These are phyloP conservation scores for Suillus brevipes DNA, from an alignment of 768 basidiomycete genomes.

Conservation along the genomic window DNA sequence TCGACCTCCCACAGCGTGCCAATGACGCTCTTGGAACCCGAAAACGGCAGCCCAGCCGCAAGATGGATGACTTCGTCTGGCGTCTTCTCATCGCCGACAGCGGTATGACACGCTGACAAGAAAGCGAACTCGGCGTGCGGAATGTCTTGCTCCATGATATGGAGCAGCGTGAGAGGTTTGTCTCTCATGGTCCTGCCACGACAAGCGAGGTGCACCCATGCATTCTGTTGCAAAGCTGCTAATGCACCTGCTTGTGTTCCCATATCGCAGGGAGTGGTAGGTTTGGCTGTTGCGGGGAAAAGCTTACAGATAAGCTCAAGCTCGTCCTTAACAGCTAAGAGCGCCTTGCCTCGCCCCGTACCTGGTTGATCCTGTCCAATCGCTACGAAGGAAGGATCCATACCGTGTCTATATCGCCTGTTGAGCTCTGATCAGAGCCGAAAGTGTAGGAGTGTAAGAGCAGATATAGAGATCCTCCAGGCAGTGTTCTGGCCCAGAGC, in stretches of 20 bases:
- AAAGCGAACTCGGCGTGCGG: no score
- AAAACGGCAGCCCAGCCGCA: no score
- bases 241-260: conserved; percentile 4
- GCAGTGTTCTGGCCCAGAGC: not conserved
- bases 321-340: not conserved
- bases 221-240: not conserved
- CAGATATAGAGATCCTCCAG: not conserved
- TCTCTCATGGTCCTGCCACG: conserved; percentile 3
- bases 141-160: no score
- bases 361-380: not conserved
- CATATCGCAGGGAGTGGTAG: not conserved
- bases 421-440: not conserved
- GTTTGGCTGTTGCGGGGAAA: not conserved
- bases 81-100: no score
- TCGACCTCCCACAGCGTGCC: no score
- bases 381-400: not conserved
- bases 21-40: no score
- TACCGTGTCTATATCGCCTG: not conserved
- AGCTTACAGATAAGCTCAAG: not conserved
- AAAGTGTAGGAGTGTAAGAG: not conserved
- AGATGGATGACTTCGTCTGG: no score
- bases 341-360: not conserved
- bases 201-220: conserved; percentile 22
- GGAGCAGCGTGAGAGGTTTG: no score
- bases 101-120: no score